Conservation (phyloP, 371 early-diverging fungal genomes). For the Phascolomyces articulosus region DNA sequence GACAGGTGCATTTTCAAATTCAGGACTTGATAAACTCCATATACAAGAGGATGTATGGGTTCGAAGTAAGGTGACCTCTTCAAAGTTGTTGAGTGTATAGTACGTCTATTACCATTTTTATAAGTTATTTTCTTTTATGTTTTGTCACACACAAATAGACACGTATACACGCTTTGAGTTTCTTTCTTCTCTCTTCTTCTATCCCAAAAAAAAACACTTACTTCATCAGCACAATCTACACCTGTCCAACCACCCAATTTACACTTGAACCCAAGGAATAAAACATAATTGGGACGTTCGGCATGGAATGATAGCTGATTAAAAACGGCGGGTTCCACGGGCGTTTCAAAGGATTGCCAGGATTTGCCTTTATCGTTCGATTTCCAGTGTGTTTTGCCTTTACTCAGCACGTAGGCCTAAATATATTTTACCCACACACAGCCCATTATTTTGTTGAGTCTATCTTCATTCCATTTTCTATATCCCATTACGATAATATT, state of each 20-base stretch:
- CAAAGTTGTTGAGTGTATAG: slow-evolving; percentile 72
- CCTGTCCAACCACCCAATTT: slow-evolving; percentile 48
- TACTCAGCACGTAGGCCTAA: slow-evolving; percentile 71
- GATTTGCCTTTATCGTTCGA: slow-evolving; percentile 66
- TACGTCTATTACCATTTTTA: slow-evolving; percentile 44
- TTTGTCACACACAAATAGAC: neutral
- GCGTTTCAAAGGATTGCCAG: slow-evolving; percentile 68
- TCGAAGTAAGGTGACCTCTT: slow-evolving; percentile 52
- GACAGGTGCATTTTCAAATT: slow-evolving; percentile 56
- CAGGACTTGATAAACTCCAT: slow-evolving; percentile 64
- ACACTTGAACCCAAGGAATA: slow-evolving; percentile 60
- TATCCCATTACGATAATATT: neutral
- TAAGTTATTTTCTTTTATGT: too few relatives aligned
- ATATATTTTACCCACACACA: too few relatives aligned
- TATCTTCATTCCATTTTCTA: neutral
- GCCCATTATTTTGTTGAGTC: too few relatives aligned
- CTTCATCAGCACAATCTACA: slow-evolving; percentile 56
- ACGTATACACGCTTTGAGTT: neutral
- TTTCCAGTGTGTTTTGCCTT: slow-evolving; percentile 61
- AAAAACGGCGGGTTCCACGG: slow-evolving; percentile 41
- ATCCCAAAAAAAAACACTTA: slow-evolving; percentile 18
- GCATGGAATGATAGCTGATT: slow-evolving; percentile 69
- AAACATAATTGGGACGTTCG: slow-evolving; percentile 54
- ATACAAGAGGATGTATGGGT: slow-evolving; percentile 63
- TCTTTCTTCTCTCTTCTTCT: too few relatives aligned